Evolutionary conservation across 2,329 filamentous ascomycete genomes (phyloP), one percentile per base, ranked within the genome.

Genomic region (Alternaria atra): DNA sequence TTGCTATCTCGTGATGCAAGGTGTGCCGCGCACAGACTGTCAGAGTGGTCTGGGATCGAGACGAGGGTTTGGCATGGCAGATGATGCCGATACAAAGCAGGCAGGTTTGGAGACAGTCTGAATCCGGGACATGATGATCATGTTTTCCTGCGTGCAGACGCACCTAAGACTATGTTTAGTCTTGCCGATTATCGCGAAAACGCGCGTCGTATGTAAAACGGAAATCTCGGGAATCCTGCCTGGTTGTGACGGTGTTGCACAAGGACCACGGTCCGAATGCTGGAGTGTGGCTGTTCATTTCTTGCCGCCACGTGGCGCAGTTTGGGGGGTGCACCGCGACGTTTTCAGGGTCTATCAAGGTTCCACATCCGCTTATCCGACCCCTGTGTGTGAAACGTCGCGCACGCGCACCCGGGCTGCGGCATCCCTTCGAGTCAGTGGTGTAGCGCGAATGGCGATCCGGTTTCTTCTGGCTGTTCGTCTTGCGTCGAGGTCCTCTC

Each of bases 221-320:
- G 39, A 8, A 5, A 27, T 46, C 55, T 53, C 48, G 55, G 55
- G 3, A 58, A 23, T 58, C 40, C 15, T 58, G 48, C 55, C 55
- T 48, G 46, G 47, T 40, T 52, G 37, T 15, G 27, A 37, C 12
- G 9, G 25, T 27, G 15, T 52, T 57, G 46, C 17, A 43, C 42
- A 50, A 50, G 34, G 17, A 20, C 50, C 25, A 37, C 32, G n/a
- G 34, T 40, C 25, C 50, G 34, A 30, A 37, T 39, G 10, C 13
- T 42, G 13, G 30, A 12, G 50, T 53, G 29, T 30, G 44, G 30
- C 30, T 50, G 44, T 50, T 43, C 27, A 55, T 55, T 37, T 43
- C 29, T 29, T n/a, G 30, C 30, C 52, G 57, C 57, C 57, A 60
- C 57, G 52, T 59, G 57, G 57, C 52, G 44, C 57, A 50, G 51